These are phyloP conservation scores for Neurospora hispaniola DNA, from an alignment of 495 filamentous ascomycete genomes.

Conservation along the genomic window DNA sequence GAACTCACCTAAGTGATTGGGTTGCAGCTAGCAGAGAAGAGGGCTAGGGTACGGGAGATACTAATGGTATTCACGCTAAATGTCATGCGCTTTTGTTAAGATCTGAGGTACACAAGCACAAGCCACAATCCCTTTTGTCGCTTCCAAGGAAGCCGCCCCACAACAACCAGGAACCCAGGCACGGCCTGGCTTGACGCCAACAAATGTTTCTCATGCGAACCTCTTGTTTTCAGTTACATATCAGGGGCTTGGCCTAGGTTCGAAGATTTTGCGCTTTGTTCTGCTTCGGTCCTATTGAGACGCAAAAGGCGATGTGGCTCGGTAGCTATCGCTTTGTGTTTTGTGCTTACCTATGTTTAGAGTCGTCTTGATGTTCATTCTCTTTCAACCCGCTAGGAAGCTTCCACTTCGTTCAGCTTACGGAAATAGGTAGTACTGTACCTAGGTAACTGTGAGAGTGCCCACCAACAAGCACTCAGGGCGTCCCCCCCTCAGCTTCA, in stretches of 20 bases:
- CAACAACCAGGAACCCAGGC: background rate
- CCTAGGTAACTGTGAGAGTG: background rate
- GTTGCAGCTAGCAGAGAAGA: slow-evolving; percentile 4
- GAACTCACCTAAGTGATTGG: slow-evolving; percentile 9
- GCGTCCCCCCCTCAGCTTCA: background rate
- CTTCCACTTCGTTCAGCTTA: background rate
- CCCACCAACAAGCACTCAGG: background rate
- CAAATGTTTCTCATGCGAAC: background rate
- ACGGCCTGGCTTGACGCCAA: background rate
- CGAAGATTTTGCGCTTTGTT: background rate
- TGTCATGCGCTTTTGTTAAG: background rate
- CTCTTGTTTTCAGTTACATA: background rate
- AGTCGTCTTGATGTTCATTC: background rate
- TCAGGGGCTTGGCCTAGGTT: background rate
- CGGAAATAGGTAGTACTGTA: background rate
- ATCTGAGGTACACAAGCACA: background rate
- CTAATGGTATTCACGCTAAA: background rate
- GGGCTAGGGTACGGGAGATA: background rate
- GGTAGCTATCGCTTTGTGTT: background rate
- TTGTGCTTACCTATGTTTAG: background rate
- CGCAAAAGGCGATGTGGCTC: background rate
- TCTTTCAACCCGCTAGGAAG: background rate
- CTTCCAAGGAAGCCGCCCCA: background rate
- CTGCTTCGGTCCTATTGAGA: background rate
- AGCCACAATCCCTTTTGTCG: background rate